phyloP scores from a whole-genome alignment of 345 rosid species.

The Raphanus sativus region DNA sequence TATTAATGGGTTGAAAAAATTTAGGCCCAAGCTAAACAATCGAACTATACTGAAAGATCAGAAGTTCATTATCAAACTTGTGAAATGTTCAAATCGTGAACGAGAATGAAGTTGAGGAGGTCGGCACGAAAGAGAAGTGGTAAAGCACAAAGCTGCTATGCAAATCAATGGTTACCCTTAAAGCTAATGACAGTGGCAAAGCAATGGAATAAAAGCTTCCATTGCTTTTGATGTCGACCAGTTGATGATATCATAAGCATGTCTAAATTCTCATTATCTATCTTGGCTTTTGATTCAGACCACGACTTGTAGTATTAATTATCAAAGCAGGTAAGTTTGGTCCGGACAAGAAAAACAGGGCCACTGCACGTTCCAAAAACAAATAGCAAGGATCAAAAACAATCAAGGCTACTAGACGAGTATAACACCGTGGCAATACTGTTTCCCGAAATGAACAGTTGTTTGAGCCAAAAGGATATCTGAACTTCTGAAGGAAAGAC shows the following conservation, averaged over 20 bases:
- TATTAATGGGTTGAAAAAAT: background rate
- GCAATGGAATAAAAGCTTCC: background rate
- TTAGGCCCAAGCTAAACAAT: conserved; percentile 1
- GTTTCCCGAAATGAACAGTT: background rate
- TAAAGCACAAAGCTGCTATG: background rate
- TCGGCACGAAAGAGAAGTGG: background rate
- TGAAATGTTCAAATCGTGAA: background rate
- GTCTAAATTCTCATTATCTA: background rate
- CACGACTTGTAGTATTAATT: background rate
- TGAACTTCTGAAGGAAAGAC: background rate
- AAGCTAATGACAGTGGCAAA: background rate
- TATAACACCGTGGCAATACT: background rate
- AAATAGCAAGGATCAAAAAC: background rate
- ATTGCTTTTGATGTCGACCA: background rate
- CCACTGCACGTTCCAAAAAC: background rate
- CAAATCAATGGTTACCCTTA: background rate
- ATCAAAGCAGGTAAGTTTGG: background rate
- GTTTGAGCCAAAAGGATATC: background rate
- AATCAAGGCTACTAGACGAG: background rate
- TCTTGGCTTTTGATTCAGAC: conserved; percentile 1
- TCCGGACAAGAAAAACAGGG: background rate
- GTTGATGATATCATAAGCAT: background rate
- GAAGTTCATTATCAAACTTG: background rate
- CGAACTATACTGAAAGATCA: background rate
- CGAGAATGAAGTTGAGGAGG: background rate